Base-by-base conservation (phyloP, 225 moss, liverwort and hornwort genomes). In the Climacium dendroides region DNA sequence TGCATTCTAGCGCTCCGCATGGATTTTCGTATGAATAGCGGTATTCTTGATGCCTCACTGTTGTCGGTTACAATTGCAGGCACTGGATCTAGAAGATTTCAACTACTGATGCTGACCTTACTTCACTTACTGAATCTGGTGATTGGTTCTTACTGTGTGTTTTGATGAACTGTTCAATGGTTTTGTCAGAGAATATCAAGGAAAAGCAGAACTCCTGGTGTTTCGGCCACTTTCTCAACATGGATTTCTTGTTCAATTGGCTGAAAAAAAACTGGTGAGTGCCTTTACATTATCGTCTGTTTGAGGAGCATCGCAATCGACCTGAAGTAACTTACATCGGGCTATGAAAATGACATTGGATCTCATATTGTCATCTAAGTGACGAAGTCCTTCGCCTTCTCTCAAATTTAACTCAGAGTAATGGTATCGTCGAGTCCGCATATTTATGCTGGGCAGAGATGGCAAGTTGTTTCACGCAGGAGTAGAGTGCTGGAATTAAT, bases 211-310 rank as follows among this genome's bases (percentile, higher is more conserved):
- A 88, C 89, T 97, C 63, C 91, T 99, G 76, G 96, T 97, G 79
- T 99, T 99, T 89, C 96, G 98, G 45, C 97, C 97, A 64, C 91
- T 96, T 61, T 91, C 94, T 48, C 90, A 85, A 78, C 98, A 99
- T 89, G 95, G 95, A 85, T 99, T 99, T 85, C 96, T 99, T 73
- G 95, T 95, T 77, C 98, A 99, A 86, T 84, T 99, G 88, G 97
- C 97, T 59, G 98, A 96, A 86, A 99, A 99, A 85, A 99, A 97
- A 89, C 92, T 97, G 86, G 97, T 96, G 66, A 48, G 94, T 84
- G 47, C 74, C 74, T 89, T 83, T 15, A 50, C 20, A 74, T 85
- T 88, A 35, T 25, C 34, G 37, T 77, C 26, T 79, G 60, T 84
- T 86, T 60, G 43, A 70, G 79, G 37, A 65, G 79, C 37, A 86